These are phyloP conservation scores for Parathielavia appendiculata DNA, from an alignment of 495 filamentous ascomycete species.

Conservation along the genomic window DNA sequence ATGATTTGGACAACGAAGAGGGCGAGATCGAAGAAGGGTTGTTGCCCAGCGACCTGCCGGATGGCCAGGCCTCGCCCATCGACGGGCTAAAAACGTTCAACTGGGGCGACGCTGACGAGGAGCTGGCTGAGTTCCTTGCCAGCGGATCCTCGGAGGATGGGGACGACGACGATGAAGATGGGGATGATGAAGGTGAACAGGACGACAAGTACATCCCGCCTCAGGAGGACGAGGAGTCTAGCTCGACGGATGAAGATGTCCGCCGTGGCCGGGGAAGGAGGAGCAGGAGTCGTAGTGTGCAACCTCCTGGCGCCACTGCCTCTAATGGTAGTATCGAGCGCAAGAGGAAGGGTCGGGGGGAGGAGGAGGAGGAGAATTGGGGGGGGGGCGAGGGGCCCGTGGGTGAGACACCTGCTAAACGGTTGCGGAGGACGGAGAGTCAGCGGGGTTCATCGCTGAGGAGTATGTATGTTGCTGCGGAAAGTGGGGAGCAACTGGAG, in stretches of 20 bases:
- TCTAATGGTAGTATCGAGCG: not conserved
- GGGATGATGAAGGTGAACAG: constrained; percentile 31
- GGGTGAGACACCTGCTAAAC: constrained; percentile 19
- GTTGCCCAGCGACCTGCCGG: constrained; percentile 43
- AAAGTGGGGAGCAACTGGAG: constrained; percentile 20
- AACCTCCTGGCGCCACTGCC: not conserved
- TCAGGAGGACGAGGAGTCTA: not conserved
- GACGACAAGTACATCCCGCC: not conserved
- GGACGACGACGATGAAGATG: constrained; percentile 32
- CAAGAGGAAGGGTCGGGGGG: constrained; percentile 24
- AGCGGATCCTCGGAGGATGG: constrained; percentile 21
- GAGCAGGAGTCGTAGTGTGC: not conserved
- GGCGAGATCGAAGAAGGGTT: constrained; percentile 40
- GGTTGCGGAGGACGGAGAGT: constrained; percentile 22
- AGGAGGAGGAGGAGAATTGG: constrained; percentile 32
- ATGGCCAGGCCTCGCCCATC: constrained; percentile 49
- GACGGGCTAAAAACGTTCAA: constrained; percentile 51
- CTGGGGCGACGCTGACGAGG: constrained; percentile 62
- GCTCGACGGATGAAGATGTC: not conserved
- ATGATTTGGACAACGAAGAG: constrained; percentile 43
- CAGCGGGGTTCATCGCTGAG: constrained; percentile 23
- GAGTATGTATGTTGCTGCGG: constrained; percentile 21
- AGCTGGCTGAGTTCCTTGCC: constrained; percentile 70
- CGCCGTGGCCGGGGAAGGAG: not conserved
- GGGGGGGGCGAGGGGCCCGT: constrained; percentile 11